Base-by-base conservation (phyloP, 2,329 filamentous ascomycete species). In the Amylocarpus encephaloides region DNA sequence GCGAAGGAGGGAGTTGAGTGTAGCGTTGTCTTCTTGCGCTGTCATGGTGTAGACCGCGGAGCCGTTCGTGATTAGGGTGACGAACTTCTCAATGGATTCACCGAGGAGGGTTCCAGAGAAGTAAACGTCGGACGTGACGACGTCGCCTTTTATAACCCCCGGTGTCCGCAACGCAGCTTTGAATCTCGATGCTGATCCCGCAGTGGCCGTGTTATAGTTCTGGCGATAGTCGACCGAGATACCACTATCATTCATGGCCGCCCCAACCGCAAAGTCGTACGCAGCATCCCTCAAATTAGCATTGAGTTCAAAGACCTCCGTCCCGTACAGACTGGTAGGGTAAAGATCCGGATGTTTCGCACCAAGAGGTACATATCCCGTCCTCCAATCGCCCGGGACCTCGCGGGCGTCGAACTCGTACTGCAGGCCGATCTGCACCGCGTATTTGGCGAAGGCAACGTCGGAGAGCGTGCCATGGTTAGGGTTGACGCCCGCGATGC, bases 401-500 rank as follows among this genome's bases (percentile, higher is more conserved):
- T 87, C 83, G 30, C 85, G 77, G 1, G 77, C 69, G 59, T 88
- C 85, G 53, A 89, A 78, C 66, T 89, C 85, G 56, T 88, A 86
- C 65, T 89, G 85, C 49, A 88, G 70, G 0, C 80, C 83, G 2
- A 88, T 83, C 61, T 89, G 85, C 2, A 89, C 76, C 0, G 83
- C 78, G 62, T 80, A 90, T 10, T 77, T 74, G 29, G 81, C 77
- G 43, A 90, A 78, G 0, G 82, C 81, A 0, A 86, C 84, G 33
- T 77, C 75, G 42, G 78, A 79, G 3, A 85, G 74, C 0, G 85
- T 88, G 13, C 74, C 79, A 15, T 78, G 68, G 51, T 81, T 76
- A 0, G 85, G 86, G 64, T 80, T 87, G 26, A 87, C 73, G n/a
- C 86, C 85, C 1, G 80, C 85, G 53, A 90, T 88, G 2, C 86